Percentiles rank a stretch among this genome's conserved stretches.
These are phyloP conservation scores for Xylariales sp. DNA, from an alignment of 2,329 filamentous ascomycete species.

Conservation along the genomic window DNA sequence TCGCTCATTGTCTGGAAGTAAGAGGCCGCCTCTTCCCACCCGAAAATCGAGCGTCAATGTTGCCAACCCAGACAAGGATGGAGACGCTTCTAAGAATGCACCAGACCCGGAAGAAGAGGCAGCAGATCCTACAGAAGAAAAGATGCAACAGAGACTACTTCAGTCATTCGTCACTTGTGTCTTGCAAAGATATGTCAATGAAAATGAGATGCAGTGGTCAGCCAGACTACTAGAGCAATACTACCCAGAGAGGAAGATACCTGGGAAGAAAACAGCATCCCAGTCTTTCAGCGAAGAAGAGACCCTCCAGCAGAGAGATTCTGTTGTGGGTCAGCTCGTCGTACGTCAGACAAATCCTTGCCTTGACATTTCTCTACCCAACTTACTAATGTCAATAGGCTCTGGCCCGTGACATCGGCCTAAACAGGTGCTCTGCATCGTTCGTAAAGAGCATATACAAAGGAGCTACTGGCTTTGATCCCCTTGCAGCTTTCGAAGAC, in stretches of 20 bases:
- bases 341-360: conserved; percentile 36
- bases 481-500: conserved; percentile 43
- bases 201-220: conserved; percentile 56
- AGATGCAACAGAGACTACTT: conserved; percentile 59
- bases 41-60: conserved; percentile 54
- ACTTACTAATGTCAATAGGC: conserved; percentile 37
- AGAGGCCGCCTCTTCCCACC: conserved; percentile 57
- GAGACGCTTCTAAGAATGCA: conserved; percentile 48
- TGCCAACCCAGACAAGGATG: conserved; percentile 51
- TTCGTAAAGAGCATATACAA: conserved; percentile 43
- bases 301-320: conserved; percentile 55
- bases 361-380: neutral
- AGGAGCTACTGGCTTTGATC: conserved; percentile 37
- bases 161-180: conserved; percentile 76
- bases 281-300: conserved; percentile 62
- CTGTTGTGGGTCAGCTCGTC: conserved; percentile 67
- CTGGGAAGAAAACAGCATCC: conserved; percentile 55
- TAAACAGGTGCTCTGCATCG: conserved; percentile 40
- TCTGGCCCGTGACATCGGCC: conserved; percentile 57
- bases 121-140: conserved; percentile 51
- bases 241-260: conserved; percentile 59
- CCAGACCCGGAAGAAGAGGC: conserved; percentile 59
- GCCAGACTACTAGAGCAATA: conserved; percentile 64
- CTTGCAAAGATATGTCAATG: conserved; percentile 67
- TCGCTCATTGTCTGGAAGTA: conserved; percentile 62